Base-by-base conservation (phyloP, 176 grass and related monocot genomes). In the Neostapfia colusana region DNA sequence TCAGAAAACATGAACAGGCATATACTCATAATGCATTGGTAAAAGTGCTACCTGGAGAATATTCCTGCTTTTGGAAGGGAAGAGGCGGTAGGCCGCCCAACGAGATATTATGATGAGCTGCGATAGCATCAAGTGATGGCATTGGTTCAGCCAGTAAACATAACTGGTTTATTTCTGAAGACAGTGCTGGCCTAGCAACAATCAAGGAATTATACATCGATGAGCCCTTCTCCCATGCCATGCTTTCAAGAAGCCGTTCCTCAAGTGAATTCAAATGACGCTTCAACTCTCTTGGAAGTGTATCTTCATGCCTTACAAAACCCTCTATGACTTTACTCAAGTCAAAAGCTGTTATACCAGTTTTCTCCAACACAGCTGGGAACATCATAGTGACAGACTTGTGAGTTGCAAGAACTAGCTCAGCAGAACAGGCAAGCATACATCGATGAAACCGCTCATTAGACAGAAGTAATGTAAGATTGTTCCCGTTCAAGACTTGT, bases 351-450 rank as follows among this genome's bases (percentile, higher is more conserved):
- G 91, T 94, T 74, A 98, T 94, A 41, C 95, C 95, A 72, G 95
- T 92, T 84, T 94, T 98, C 83, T 98, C 95, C 50, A 98, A 67
- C n/a, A 98, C 91, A 43, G 91, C 89, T 63, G 95, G 95, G 65
- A 98, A 98, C 91, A 98, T 91, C 88, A 98, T 87, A 80, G 88
- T 87, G 37, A 98, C 95, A 69, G 95, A 90, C 80, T 98, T 98
- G 81, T 98, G 91, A 81, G 91, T 91, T n/a, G 95, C 89, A 66
- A 98, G 84, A 61, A 98, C 95, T 62, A 98, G 76, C 73, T 98
- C 95, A 69, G 95, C 88, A 56, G 95, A 91, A 85, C 95, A 98
- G 31, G 95, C 87, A 80, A 98, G 82, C 95, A 98, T 98, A 82
- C 95, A 98, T 37, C 95, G 81, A 87, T 98, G 89, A 53, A 98